phyloP scores from a whole-genome alignment of 805 yeast species.

The Pachysolen tannophilus region DNA sequence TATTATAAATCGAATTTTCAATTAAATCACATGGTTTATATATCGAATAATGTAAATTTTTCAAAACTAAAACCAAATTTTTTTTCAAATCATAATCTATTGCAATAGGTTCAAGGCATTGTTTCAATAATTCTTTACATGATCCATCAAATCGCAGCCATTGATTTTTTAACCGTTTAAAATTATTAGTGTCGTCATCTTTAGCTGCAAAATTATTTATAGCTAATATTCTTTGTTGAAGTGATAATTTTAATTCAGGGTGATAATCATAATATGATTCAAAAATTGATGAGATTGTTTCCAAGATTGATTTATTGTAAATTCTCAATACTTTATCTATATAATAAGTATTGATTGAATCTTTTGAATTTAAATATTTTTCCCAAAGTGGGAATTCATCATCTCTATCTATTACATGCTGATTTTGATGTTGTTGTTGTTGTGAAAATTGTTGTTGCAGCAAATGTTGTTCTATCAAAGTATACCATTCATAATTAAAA shows the following conservation, averaged over 20 bases:
- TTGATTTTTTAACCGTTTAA: slow-evolving; percentile 41
- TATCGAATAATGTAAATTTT: slow-evolving; percentile 25
- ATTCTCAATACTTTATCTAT: slow-evolving; percentile 37
- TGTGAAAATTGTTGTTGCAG: too few species aligned
- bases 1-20: slow-evolving; percentile 22
- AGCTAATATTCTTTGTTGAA: slow-evolving; percentile 2
- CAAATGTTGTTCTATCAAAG: slow-evolving; percentile 29
- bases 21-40: slow-evolving; percentile 24
- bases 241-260: neutral
- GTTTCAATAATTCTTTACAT: slow-evolving; percentile 61
- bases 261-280: slow-evolving; percentile 30
- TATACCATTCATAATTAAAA: slow-evolving; percentile 29
- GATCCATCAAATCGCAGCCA: slow-evolving; percentile 67
- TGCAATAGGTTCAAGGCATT: slow-evolving; percentile 51
- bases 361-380: slow-evolving; percentile 1
- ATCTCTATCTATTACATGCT: slow-evolving; percentile 11
- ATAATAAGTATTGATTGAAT: slow-evolving; percentile 28
- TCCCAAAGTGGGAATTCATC: too few species aligned
- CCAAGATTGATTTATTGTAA: slow-evolving; percentile 40
- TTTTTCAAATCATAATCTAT: slow-evolving; percentile 29
- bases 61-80: slow-evolving; percentile 24
- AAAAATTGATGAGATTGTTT: slow-evolving; percentile 45
- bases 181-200: too few species aligned
- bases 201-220: slow-evolving; percentile 16
- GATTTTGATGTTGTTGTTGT: too few species aligned